phyloP scores from a whole-genome alignment of 179 eudicot species.

The Beta corolliflora region DNA sequence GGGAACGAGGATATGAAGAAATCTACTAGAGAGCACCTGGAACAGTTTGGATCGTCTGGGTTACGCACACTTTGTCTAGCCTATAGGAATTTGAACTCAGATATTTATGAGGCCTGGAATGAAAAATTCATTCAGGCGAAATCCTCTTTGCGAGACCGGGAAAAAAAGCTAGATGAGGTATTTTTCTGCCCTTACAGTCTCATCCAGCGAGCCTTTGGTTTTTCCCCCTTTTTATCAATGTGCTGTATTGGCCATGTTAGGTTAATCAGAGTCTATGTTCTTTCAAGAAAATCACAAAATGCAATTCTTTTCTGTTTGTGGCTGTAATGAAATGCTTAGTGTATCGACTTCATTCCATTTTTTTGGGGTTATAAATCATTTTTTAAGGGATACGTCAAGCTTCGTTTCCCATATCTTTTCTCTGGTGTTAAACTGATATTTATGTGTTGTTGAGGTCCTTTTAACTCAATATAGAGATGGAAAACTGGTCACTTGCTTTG shows the following conservation, averaged over 20 bases:
- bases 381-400: background rate
- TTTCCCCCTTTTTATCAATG: too few relatives aligned
- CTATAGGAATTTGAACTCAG: conserved; percentile 63
- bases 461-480: background rate
- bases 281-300: background rate
- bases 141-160: conserved; percentile 90
- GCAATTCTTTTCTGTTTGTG: background rate
- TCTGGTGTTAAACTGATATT: background rate
- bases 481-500: background rate
- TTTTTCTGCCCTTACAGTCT: conserved; percentile 7
- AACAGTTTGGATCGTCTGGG: conserved; percentile 93
- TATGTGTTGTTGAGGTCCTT: background rate
- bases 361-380: background rate
- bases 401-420: background rate
- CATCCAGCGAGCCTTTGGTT: background rate
- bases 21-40: conserved; percentile 79
- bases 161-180: conserved; percentile 95
- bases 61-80: conserved; percentile 96
- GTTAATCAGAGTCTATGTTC: background rate
- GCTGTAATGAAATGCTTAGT: background rate
- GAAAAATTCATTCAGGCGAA: conserved; percentile 95
- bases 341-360: background rate
- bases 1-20: conserved; percentile 66
- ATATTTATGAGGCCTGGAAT: conserved; percentile 80
- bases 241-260: background rate